Conservation (phyloP, 208 protist genomes). For the Leptomonas pyrrhocoris region DNA sequence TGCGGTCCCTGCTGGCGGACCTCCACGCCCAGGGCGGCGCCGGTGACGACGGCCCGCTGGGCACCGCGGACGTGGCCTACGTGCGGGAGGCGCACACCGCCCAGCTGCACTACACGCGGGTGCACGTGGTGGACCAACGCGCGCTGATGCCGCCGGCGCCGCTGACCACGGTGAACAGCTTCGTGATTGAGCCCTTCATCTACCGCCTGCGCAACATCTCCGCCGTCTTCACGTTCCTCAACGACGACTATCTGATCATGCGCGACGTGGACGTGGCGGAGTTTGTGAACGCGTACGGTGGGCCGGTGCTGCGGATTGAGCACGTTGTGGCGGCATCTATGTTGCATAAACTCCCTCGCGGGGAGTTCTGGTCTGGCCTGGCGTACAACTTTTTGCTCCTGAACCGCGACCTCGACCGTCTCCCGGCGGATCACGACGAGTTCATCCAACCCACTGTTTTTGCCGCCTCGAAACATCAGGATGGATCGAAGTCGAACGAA, state of each 20-base stretch:
- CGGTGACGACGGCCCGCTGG: no score
- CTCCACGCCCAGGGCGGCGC: no score
- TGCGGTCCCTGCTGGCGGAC: slow-evolving; percentile 15
- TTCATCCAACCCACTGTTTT: slow-evolving; percentile 1
- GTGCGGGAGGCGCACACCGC: slow-evolving; percentile 4
- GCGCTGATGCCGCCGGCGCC: slow-evolving; percentile 15
- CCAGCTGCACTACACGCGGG: slow-evolving; percentile 21
- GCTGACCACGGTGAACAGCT: slow-evolving; percentile 16
- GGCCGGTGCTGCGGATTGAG: slow-evolving; percentile 19
- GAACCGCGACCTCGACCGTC: slow-evolving; percentile 10
- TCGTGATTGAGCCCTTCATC: slow-evolving; percentile 18
- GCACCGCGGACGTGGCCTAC: slow-evolving; percentile 1
- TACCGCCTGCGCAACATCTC: slow-evolving; percentile 22
- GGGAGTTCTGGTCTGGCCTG: slow-evolving; percentile 9
- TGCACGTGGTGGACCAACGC: slow-evolving; percentile 23
- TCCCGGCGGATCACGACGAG: slow-evolving; percentile 8
- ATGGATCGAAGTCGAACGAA: no score
- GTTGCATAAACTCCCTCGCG: no score
- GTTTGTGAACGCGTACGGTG: slow-evolving; percentile 16
- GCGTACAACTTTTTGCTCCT: slow-evolving; percentile 22
- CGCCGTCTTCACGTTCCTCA: slow-evolving; percentile 18
- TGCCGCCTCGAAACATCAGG: not conserved
- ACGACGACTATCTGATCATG: slow-evolving; percentile 31
- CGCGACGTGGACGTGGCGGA: slow-evolving; percentile 21
- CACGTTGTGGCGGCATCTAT: no score